Percentiles rank a stretch among this genome's conserved stretches.
These are phyloP conservation scores for Fistulina hepatica DNA, from an alignment of 1,284 basidiomycete genomes.

Conservation along the genomic window DNA sequence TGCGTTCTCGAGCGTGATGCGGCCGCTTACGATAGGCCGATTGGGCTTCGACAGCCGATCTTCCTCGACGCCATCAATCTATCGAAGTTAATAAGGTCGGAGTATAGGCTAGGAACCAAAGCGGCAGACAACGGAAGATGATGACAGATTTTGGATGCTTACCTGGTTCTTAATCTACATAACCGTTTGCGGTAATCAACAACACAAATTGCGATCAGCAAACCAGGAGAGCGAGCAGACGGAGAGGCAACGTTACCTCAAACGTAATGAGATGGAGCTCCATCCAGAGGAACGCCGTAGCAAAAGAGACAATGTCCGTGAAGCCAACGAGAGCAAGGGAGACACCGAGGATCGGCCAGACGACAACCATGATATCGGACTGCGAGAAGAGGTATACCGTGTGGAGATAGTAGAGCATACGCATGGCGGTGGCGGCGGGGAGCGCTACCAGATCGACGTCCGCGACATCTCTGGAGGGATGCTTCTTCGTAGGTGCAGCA, in stretches of 20 bases:
- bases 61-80: conserved; percentile 20
- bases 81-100: not conserved
- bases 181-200: not conserved
- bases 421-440: not conserved
- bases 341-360: conserved; percentile 6
- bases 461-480: too few relatives aligned
- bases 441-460: not conserved
- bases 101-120: not conserved
- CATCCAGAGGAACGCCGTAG: conserved; percentile 11
- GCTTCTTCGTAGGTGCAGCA: too few relatives aligned
- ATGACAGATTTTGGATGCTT: not conserved
- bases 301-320: conserved; percentile 9
- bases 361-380: conserved; percentile 7
- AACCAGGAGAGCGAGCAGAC: not conserved
- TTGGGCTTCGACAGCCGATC: conserved; percentile 26
- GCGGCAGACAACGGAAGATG: not conserved
- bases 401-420: not conserved
- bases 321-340: conserved; percentile 11
- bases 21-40: conserved; percentile 26
- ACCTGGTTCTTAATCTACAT: conserved; percentile 17
- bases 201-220: too few relatives aligned
- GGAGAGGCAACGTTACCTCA: conserved; percentile 2
- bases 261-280: conserved; percentile 11
- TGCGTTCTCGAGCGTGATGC: conserved; percentile 22
- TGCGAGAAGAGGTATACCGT: conserved; percentile 7